Evolutionary conservation across 2,329 filamentous ascomycete genomes (phyloP).

Genomic region (Trichophyton verrucosum): DNA sequence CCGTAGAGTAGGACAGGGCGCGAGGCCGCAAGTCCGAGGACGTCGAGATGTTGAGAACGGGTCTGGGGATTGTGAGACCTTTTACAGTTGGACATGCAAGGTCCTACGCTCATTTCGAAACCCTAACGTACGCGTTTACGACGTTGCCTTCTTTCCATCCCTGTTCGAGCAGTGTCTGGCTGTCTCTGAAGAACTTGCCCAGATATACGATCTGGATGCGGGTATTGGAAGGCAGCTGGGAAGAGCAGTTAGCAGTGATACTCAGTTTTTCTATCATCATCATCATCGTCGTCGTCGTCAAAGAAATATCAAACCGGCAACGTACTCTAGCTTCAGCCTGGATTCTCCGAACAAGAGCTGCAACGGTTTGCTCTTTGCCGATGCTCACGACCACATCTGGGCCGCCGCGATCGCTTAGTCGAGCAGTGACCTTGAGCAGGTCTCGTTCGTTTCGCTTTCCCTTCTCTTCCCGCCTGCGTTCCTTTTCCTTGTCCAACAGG

Average conservation of each 20-base stretch:
- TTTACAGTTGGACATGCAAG: not conserved
- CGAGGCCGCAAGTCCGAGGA: not conserved
- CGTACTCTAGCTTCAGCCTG: slow-evolving; percentile 52
- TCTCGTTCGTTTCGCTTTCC: slow-evolving; percentile 48
- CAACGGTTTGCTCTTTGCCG: slow-evolving; percentile 51
- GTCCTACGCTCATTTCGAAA: not conserved
- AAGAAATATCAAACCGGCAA: slow-evolving; percentile 10
- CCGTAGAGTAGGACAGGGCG: not conserved
- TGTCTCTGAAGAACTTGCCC: slow-evolving; percentile 65
- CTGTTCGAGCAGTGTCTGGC: slow-evolving; percentile 50
- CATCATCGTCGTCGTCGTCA: too few relatives aligned
- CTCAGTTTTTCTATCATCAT: not conserved
- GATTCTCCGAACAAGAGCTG: slow-evolving; percentile 50
- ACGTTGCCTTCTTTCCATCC: slow-evolving; percentile 66
- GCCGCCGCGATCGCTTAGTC: slow-evolving; percentile 52
- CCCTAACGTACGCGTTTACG: slow-evolving; percentile 55
- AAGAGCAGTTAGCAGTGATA: not conserved
- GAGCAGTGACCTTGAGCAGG: slow-evolving; percentile 45
- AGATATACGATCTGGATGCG: slow-evolving; percentile 64
- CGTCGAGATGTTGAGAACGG: not conserved
- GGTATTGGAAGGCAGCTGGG: slow-evolving; percentile 46
- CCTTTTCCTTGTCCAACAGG: slow-evolving; percentile 27
- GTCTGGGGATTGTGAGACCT: not conserved
- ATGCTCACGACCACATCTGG: slow-evolving; percentile 51
- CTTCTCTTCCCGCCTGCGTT: slow-evolving; percentile 43